These are phyloP conservation scores for Butyriboletus loyo DNA, from an alignment of 768 basidiomycete species.

Conservation along the genomic window DNA sequence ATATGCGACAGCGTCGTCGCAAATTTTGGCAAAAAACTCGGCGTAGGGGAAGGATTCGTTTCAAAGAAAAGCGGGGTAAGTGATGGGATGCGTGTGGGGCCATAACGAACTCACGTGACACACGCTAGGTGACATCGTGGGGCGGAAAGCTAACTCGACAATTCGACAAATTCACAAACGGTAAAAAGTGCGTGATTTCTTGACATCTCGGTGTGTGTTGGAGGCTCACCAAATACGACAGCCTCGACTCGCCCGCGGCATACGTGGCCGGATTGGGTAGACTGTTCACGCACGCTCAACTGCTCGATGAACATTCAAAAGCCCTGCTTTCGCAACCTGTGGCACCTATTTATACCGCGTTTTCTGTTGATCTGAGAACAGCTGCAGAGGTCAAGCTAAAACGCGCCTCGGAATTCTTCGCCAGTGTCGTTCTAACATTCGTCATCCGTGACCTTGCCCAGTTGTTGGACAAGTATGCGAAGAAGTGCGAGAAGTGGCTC, in stretches of 20 bases:
- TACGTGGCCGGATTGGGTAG: slow-evolving; percentile 76
- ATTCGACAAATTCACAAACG: slow-evolving; percentile 82
- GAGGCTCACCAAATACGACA: slow-evolving; percentile 32
- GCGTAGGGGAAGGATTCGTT: slow-evolving; percentile 84
- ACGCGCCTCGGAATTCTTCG: slow-evolving; percentile 89
- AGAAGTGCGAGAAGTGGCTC: slow-evolving; percentile 91
- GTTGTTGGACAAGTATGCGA: slow-evolving; percentile 88
- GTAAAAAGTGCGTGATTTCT: slow-evolving; percentile 68
- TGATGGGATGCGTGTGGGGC: slow-evolving; percentile 4
- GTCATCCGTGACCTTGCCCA: slow-evolving; percentile 85
- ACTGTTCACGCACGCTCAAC: slow-evolving; percentile 70
- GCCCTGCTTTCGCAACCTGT: slow-evolving; percentile 63
- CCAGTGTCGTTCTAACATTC: slow-evolving; percentile 82
- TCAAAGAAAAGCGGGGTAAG: slow-evolving; percentile 70
- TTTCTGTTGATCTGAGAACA: slow-evolving; percentile 59
- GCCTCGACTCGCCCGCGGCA: slow-evolving; percentile 82
- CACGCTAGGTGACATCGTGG: slow-evolving; percentile 56
- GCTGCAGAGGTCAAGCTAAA: slow-evolving; percentile 73
- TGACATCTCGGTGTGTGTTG: slow-evolving; percentile 1
- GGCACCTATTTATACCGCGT: slow-evolving; percentile 70
- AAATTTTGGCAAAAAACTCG: slow-evolving; percentile 84
- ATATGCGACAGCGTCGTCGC: slow-evolving; percentile 78
- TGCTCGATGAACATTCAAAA: slow-evolving; percentile 85
- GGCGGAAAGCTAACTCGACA: slow-evolving; percentile 69
- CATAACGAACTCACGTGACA: slow-evolving; percentile 10